Evolutionary conservation across 2,329 filamentous ascomycete species (phyloP), one percentile per base, ranked within the genome.

Genomic region (Thyridium curvatum): DNA sequence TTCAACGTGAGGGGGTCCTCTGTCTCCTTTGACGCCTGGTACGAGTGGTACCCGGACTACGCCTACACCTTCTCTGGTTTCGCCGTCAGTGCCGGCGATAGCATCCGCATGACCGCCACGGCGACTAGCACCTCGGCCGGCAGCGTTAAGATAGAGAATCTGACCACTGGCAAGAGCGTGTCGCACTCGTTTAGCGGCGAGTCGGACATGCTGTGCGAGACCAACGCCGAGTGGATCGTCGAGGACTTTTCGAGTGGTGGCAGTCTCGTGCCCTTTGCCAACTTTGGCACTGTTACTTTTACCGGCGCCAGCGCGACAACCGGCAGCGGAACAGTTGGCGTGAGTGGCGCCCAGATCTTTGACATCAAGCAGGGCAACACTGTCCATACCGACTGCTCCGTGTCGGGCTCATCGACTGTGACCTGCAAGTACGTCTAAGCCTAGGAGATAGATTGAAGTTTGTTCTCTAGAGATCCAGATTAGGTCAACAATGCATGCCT

Each of bases 21-120:
- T 1, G 62, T 66, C 4, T 60, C 53, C 7, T 79, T 69, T 49
- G 66, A 72, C 40, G 70, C 73, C 15, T 79, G 75, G 73, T 78
- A 74, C 49, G 74, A 79, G 52, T 79, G 73, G 74, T 75, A 69
- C 47, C 74, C 74, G 2, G 68, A 74, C 49, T 68, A 68, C 45
- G 65, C 21, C 21, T 26, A 26, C 72, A 58, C 50, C 18, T 51
- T 66, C 45, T 64, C 50, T 41, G 64, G 21, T 10, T 26, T 26
- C 21, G 21, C 21, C 21, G 21, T 26, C 6, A 6, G 21, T 10
- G 21, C 21, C 6, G 21, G 21, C 21, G 21, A 26, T 10, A 6
- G 10, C 6, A 26, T 26, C 21, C 21, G 21, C 21, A 34, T 46
- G 47, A 57, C 52, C 4, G 54, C 54, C 31, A 52, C 56, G 8